These are phyloP conservation scores for Solanum okadae DNA, from an alignment of 257 asterid species.

Conservation along the genomic window DNA sequence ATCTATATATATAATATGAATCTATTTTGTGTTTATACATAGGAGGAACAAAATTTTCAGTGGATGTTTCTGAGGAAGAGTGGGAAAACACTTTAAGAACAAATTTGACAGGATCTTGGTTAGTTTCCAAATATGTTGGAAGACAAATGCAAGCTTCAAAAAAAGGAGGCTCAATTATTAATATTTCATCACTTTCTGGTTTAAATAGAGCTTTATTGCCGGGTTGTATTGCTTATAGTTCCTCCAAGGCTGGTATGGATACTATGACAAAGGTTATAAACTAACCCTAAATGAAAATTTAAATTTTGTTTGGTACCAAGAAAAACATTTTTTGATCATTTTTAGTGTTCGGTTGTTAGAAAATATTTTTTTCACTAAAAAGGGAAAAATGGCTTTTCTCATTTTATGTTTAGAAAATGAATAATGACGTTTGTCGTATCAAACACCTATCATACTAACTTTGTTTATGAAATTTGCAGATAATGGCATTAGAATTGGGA, in stretches of 20 bases:
- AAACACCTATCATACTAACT: neutral
- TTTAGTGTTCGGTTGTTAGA: no score
- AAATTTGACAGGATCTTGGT: slow-evolving; percentile 45
- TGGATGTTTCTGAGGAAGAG: slow-evolving; percentile 39
- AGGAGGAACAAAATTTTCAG: slow-evolving; percentile 25
- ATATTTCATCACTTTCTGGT: slow-evolving; percentile 48
- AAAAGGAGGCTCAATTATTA: slow-evolving; percentile 41
- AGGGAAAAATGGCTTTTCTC: no score
- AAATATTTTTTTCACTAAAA: no score
- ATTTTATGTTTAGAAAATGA: no score
- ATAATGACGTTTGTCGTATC: neutral
- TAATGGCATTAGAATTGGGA: slow-evolving; percentile 77
- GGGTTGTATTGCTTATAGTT: slow-evolving; percentile 41
- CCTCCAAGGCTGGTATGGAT: slow-evolving; percentile 42
- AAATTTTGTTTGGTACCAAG: no score
- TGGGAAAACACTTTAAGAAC: slow-evolving; percentile 25
- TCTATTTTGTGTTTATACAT: neutral
- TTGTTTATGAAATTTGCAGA: slow-evolving; percentile 15
- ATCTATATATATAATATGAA: no score
- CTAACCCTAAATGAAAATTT: neutral
- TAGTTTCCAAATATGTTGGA: slow-evolving; percentile 44
- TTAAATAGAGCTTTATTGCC: slow-evolving; percentile 38
- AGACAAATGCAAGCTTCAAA: slow-evolving; percentile 23
- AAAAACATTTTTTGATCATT: no score
- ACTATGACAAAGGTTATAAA: slow-evolving; percentile 36